A percentile compares a stretch with the other conserved stretches of the same genome.
Evolutionary conservation across 148 eudicot genomes (phyloP).

Genomic region (Rhododendron williamsianum): DNA sequence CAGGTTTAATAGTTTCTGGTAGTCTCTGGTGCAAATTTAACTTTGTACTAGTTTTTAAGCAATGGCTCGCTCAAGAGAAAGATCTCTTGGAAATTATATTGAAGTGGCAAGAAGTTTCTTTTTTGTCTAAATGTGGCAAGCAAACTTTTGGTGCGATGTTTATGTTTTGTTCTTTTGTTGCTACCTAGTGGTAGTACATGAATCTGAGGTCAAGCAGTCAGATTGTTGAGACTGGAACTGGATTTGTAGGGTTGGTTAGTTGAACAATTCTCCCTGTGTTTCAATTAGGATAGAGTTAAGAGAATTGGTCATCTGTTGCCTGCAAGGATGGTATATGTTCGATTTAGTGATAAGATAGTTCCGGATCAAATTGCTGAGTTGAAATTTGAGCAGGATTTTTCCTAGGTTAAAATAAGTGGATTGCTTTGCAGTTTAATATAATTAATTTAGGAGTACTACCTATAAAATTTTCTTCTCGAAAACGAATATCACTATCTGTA

Average conservation of each 20-base stretch:
- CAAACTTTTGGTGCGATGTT: not conserved
- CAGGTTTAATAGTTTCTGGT: not conserved
- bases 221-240: not conserved
- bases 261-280: not conserved
- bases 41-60: not conserved
- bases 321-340: not conserved
- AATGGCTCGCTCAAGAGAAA: not conserved
- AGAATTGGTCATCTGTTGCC: not conserved
- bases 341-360: not conserved
- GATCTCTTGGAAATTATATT: not conserved
- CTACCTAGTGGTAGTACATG: not conserved
- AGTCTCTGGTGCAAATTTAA: not conserved
- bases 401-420: not conserved
- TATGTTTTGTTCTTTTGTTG: not conserved
- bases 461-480: not conserved
- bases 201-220: not conserved
- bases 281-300: not conserved
- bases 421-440: not conserved
- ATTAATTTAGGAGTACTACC: not conserved
- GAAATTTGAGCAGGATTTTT: not conserved
- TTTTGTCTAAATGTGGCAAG: not conserved
- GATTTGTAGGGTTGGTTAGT: not conserved
- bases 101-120: not conserved
- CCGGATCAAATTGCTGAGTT: not conserved
- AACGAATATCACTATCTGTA: no score